Evolutionary conservation across 768 basidiomycete genomes (phyloP).

Genomic region (Ephemerocybe angulata): DNA sequence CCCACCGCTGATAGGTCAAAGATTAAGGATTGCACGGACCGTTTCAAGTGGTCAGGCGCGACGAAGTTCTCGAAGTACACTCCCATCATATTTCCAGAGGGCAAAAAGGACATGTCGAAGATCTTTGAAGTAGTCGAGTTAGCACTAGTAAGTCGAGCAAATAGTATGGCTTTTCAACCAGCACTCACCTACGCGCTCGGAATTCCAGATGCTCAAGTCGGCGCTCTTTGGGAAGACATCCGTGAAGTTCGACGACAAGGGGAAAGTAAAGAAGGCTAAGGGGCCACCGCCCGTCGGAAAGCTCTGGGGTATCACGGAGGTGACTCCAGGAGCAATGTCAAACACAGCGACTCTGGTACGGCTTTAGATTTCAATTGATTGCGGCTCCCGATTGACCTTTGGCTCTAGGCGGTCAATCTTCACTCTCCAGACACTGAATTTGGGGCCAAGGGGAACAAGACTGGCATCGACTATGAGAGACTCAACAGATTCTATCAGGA

Average conservation of each 20-base stretch:
- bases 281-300: background rate
- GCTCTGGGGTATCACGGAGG: background rate
- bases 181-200: too few relatives aligned
- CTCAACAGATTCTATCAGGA: background rate
- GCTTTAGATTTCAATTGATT: too few relatives aligned
- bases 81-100: background rate
- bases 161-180: background rate
- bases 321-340: background rate
- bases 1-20: background rate
- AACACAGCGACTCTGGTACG: background rate
- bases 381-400: background rate
- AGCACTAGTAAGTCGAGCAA: background rate
- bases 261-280: background rate
- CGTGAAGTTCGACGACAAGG: background rate
- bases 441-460: background rate
- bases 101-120: background rate
- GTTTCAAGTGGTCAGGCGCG: background rate
- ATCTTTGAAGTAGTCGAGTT: background rate
- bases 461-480: background rate
- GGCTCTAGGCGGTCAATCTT: background rate
- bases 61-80: background rate
- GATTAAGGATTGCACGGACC: background rate
- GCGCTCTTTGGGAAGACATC: background rate
- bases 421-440: background rate
- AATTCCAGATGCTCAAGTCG: background rate